Evolutionary conservation across 2,329 filamentous ascomycete species (phyloP).

Genomic region (Scedosporium aurantiacum): DNA sequence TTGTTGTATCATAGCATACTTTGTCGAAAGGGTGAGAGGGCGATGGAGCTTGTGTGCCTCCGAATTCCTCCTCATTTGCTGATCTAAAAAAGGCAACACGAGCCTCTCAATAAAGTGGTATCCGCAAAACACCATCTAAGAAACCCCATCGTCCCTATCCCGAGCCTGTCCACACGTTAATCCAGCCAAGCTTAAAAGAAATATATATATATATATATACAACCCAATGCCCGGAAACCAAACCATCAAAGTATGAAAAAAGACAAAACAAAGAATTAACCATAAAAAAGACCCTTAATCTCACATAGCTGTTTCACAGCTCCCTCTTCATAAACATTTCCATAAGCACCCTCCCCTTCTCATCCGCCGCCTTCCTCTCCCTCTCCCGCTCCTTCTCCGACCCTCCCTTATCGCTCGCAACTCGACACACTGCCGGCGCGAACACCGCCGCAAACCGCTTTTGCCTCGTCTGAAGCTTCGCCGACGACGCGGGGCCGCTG

Average conservation of each 20-base stretch:
- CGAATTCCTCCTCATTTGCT: no score
- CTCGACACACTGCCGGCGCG: constrained; percentile 49
- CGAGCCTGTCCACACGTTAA: no score
- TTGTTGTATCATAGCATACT: no score
- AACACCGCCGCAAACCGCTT: constrained; percentile 55
- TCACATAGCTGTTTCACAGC: constrained; percentile 5
- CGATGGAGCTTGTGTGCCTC: no score
- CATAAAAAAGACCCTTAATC: not conserved
- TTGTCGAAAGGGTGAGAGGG: no score
- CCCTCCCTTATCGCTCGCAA: constrained; percentile 13
- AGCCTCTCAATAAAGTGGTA: no score
- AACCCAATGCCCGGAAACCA: not conserved
- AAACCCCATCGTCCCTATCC: no score
- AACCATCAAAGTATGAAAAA: no score
- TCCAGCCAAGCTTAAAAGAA: no score
- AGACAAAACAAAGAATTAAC: not conserved
- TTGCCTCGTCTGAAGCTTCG: constrained; percentile 47
- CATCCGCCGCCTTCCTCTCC: constrained; percentile 43
- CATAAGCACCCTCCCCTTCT: constrained; percentile 54
- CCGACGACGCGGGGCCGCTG: constrained; percentile 16
- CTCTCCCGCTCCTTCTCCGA: constrained; percentile 35
- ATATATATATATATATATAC: not conserved
- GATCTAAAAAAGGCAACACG: no score
- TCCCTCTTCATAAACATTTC: constrained; percentile 50
- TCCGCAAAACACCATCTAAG: no score